These are phyloP conservation scores for Betula pendula DNA, from an alignment of 306 rosid genomes.

Conservation along the genomic window DNA sequence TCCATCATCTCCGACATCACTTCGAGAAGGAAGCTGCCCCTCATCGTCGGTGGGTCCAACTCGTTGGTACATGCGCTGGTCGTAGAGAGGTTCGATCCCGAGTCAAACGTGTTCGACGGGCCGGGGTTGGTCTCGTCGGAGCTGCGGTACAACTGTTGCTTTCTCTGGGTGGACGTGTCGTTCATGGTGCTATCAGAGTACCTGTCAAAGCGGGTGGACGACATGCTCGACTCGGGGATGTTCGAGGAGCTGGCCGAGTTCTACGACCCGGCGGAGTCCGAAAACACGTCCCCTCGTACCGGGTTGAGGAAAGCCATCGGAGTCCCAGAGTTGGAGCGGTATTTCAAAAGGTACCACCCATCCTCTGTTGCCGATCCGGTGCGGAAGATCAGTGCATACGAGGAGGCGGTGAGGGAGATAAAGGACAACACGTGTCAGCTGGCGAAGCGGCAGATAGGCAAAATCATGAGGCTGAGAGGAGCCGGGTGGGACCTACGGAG, in stretches of 20 bases:
- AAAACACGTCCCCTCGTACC: constrained; percentile 23
- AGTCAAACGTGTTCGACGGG: constrained; percentile 38
- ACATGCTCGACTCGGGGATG: constrained; percentile 85
- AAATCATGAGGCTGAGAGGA: constrained; percentile 48
- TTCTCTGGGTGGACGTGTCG: constrained; percentile 84
- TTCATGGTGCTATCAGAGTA: constrained; percentile 51
- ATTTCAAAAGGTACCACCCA: constrained; percentile 44
- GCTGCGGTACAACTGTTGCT: constrained; percentile 74
- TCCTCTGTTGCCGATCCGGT: constrained; percentile 36
- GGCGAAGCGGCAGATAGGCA: constrained; percentile 64
- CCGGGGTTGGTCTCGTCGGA: constrained; percentile 32
- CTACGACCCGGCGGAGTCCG: constrained; percentile 36
- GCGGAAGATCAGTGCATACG: constrained; percentile 50
- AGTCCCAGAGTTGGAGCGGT: constrained; percentile 76
- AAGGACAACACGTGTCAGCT: constrained; percentile 80
- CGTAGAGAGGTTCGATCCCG: constrained; percentile 47
- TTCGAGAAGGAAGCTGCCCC: constrained; percentile 49
- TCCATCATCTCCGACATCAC: constrained; percentile 35
- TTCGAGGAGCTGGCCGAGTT: constrained; percentile 75
- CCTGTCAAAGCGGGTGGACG: constrained; percentile 72
- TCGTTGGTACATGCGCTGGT: constrained; percentile 73
- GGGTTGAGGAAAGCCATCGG: constrained; percentile 87
- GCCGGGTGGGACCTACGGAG: constrained; percentile 82
- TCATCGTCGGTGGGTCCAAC: constrained; percentile 87
- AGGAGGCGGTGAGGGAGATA: constrained; percentile 67